A percentile compares a stretch with the other conserved stretches of the same genome.
Evolutionary conservation across 371 early-diverging fungal genomes (phyloP).

Genomic region (Funneliformis caledonium): DNA sequence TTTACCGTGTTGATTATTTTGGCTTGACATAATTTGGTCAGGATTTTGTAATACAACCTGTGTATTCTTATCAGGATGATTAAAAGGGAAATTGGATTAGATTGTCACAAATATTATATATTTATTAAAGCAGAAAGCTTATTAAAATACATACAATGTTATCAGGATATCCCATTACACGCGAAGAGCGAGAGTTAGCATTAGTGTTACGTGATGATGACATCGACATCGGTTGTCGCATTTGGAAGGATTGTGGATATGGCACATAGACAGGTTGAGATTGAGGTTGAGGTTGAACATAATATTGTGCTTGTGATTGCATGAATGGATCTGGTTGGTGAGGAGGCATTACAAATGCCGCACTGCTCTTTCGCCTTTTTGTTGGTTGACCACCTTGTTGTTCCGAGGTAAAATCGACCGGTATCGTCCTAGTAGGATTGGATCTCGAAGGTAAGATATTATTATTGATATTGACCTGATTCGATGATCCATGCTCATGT

Average conservation of each 20-base stretch:
- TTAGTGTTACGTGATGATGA: background rate
- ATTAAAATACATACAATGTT: background rate
- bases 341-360: background rate
- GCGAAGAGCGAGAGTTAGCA: background rate
- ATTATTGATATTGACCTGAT: background rate
- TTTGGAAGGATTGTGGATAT: background rate
- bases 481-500: background rate
- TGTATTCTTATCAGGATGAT: background rate
- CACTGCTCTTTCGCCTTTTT: background rate
- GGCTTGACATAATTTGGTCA: background rate
- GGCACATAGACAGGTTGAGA: background rate
- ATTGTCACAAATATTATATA: too few relatives aligned
- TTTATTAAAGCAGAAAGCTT: background rate
- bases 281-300: background rate
- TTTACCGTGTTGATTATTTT: background rate
- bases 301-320: background rate
- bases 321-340: background rate
- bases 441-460: background rate
- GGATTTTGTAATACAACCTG: background rate
- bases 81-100: too few relatives aligned
- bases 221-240: background rate
- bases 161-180: background rate
- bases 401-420: background rate
- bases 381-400: background rate
- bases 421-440: background rate